Percentiles rank a stretch among this genome's conserved stretches.
These are phyloP conservation scores for Lodderomyces elongisporus DNA, from an alignment of 1,139 yeast species.

Conservation along the genomic window DNA sequence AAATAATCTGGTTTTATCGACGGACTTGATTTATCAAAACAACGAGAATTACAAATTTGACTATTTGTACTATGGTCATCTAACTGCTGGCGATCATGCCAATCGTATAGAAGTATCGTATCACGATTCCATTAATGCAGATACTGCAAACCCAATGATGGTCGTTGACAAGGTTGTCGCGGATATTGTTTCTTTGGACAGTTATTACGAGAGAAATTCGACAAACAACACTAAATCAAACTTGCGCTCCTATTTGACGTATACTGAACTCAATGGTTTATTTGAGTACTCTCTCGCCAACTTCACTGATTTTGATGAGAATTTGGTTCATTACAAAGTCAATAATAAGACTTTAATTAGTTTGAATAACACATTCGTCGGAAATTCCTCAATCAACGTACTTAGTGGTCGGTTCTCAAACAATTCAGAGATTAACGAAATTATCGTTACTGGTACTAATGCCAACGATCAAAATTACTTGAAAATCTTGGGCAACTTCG, in stretches of 20 bases:
- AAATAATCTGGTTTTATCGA: slow-evolving; percentile 39
- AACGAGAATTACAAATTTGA: slow-evolving; percentile 81
- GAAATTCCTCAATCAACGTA: slow-evolving; percentile 64
- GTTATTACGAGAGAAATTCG: slow-evolving; percentile 25
- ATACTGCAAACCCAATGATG: slow-evolving; percentile 35
- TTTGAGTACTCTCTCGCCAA: slow-evolving; percentile 77
- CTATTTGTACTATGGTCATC: slow-evolving; percentile 63
- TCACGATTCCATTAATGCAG: slow-evolving; percentile 26
- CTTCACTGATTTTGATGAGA: slow-evolving; percentile 47
- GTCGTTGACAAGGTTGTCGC: slow-evolving; percentile 74
- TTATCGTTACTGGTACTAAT: too few relatives aligned
- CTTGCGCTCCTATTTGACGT: slow-evolving; percentile 19
- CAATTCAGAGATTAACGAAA: slow-evolving; percentile 36
- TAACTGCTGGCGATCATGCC: slow-evolving; percentile 44
- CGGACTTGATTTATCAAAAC: slow-evolving; percentile 62
- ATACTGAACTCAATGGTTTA: slow-evolving; percentile 55
- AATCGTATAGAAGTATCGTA: slow-evolving; percentile 50
- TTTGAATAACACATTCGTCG: slow-evolving; percentile 42
- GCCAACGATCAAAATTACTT: slow-evolving; percentile 22
- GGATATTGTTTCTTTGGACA: slow-evolving; percentile 48
- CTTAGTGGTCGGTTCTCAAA: slow-evolving; percentile 48
- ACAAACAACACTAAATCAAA: slow-evolving; percentile 25
- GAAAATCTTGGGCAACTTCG: slow-evolving; percentile 46
- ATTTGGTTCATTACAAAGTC: slow-evolving; percentile 22
- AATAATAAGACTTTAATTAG: slow-evolving; percentile 26